Evolutionary conservation across 75 land plant species (phyloP).

Genomic region (Chamaecyparis obtusa): DNA sequence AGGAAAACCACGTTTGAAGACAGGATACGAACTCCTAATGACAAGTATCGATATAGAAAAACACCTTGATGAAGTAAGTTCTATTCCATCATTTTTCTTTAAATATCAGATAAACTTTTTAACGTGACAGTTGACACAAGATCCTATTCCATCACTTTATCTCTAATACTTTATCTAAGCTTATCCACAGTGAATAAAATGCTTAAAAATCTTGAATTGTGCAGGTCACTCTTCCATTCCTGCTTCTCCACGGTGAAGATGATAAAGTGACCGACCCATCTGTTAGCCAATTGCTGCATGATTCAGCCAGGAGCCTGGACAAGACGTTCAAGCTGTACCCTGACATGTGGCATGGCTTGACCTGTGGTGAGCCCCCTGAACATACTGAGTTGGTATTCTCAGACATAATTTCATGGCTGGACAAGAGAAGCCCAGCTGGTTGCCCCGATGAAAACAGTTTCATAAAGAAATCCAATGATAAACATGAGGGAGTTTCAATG

Average conservation of each 20-base stretch:
- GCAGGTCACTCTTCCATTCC: slow-evolving; percentile 72
- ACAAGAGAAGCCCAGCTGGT: slow-evolving; percentile 31
- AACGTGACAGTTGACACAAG: too few species aligned
- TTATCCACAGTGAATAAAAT: too few species aligned
- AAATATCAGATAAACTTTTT: too few species aligned
- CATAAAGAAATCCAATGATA: not conserved
- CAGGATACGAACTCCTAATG: slow-evolving; percentile 66
- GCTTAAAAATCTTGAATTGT: not conserved
- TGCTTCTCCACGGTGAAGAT: slow-evolving; percentile 75
- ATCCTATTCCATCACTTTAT: too few species aligned
- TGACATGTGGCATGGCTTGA: slow-evolving; percentile 90
- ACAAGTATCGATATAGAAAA: slow-evolving; percentile 60
- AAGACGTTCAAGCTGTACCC: slow-evolving; percentile 84
- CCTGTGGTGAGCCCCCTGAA: slow-evolving; percentile 68
- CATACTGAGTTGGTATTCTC: slow-evolving; percentile 68
- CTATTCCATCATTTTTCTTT: not conserved
- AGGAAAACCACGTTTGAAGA: slow-evolving; percentile 69
- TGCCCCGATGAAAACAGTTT: not conserved
- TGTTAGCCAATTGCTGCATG: slow-evolving; percentile 57
- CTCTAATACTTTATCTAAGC: too few species aligned
- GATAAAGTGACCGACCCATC: slow-evolving; percentile 84
- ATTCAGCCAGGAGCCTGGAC: slow-evolving; percentile 63
- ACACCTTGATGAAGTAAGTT: slow-evolving; percentile 53
- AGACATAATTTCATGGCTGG: slow-evolving; percentile 79
- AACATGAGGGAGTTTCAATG: not conserved